Evolutionary conservation across 1,284 basidiomycete genomes (phyloP), one percentile per base, ranked within the genome.

Genomic region (Fomitopsis betulina): DNA sequence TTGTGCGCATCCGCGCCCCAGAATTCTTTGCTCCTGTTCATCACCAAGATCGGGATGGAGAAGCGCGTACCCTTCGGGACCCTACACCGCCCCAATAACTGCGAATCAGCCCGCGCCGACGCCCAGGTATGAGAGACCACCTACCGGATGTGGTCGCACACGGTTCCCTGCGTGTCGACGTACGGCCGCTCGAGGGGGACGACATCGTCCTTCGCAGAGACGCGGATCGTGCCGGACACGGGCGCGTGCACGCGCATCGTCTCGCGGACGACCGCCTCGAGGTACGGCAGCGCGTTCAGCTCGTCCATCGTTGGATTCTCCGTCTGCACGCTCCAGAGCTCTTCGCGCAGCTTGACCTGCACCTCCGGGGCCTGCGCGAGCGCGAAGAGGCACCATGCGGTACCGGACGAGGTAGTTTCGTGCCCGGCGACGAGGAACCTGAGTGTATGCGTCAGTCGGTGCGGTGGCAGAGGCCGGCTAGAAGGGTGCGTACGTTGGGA

Each of bases 181-280:
- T 68, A 65, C 5, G 70, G 71, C 43, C 62, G 62, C 17, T 59
- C 63, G 5, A 76, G 59, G 0, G 75, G 73, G 21, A 75, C 68
- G 17, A 64, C 61, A 30, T 84, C 82, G 61, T 90, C 85, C 52
- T 79, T 72, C 39, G 66, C 69, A 0, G 79, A 77, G 9, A 79
- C 70, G 3, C 91, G 80, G 21, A 80, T 67, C 0, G 84, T 84
- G 2, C 65, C 68, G 0, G 84, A 73, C 0, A 90, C 86, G 2
- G 90, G 89, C 0, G 84, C 65, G 63, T 87, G 76, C 12, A 92
- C 63, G n/a, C 92, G 80, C 33, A 94, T 73, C 0, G 79, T 77
- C 71, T 95, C 93, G 32, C 86, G 81, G 4, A 91, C 76, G n/a
- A 92, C 85, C 19, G 75, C 73, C 61, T 88, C 86, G 13, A 88